Base-by-base conservation (phyloP, 257 asterid genomes). In the Jaltomata sinuosa region DNA sequence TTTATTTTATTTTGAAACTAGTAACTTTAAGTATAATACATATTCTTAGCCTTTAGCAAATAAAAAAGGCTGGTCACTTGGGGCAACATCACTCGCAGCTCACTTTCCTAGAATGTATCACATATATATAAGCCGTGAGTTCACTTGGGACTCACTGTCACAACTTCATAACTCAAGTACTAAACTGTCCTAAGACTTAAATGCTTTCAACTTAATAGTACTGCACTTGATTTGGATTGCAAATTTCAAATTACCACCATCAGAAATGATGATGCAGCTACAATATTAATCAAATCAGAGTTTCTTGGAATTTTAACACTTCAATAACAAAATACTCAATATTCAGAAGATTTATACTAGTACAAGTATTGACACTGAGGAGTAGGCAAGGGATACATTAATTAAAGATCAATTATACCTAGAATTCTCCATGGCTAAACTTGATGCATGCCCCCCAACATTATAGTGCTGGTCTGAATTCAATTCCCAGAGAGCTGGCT, bases 401-500 rank as follows among this genome's bases (percentile, higher is more conserved):
- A 47, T 25, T 49, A 47, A 34, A 61, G 47, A 68, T 32, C 55
- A 21, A 57, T 50, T 81, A 52, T 89, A 96, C 99, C 98, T 89
- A 54, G 94, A 86, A 84, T 54, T 85, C 79, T 90, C 93, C 81
- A 77, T 90, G 9, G 93, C 83, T 76, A 93, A 89, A 84, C 87
- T 89, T 50, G 95, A 87, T 62, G 86, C 92, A 87, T 90, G 97
- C 74, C 88, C 87, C 85, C 95, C 93, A 47, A 88, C 90, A 84
- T 86, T 85, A 87, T 92, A 92, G 85, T 93, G 95, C 85, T 93
- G 98, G 85, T 94, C 99, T 72, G 98, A 93, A 88, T 91, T 95
- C 80, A 92, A 88, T 87, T 97, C 98, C 99, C 98, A 95, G 11
- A 97, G 89, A 83, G 97, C 94, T 36, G 99, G 94, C 84, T 92